Conservation (phyloP, 257 asterid species). For the Striga asiatica region DNA sequence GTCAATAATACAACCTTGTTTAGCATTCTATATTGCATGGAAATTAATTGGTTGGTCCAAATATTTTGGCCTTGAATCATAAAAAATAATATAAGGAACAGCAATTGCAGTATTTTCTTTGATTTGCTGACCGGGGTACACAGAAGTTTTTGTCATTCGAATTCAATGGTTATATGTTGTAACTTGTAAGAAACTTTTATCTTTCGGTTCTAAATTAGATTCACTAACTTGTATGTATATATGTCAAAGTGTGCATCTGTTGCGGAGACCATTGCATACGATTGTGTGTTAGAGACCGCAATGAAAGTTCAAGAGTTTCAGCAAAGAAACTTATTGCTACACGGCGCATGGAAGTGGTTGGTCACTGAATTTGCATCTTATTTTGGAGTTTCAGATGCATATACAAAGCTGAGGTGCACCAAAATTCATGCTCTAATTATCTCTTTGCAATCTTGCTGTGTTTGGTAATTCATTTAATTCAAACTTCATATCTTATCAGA, state of each 20-base stretch:
- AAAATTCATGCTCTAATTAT: conserved; percentile 2
- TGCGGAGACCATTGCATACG: conserved; percentile 89
- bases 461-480: background rate
- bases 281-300: conserved; percentile 81
- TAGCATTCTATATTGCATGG: background rate
- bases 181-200: background rate
- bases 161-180: background rate
- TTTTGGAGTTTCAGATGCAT: conserved; percentile 90
- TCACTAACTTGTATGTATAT: conserved; percentile 1
- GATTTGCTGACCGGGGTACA: background rate
- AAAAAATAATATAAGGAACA: background rate
- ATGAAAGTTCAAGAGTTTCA: conserved; percentile 83
- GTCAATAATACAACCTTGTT: no score
- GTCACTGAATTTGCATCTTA: conserved; percentile 81
- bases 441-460: background rate
- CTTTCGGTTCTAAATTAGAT: background rate
- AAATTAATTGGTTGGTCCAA: background rate
- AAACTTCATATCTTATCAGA: conserved; percentile 25
- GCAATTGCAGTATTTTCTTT: background rate
- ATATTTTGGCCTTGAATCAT: background rate
- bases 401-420: conserved; percentile 74
- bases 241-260: conserved; percentile 59
- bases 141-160: background rate
- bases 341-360: conserved; percentile 88
- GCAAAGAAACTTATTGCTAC: conserved; percentile 66